Base-by-base conservation (phyloP, 805 yeast genomes). In the Metschnikowia henanensis region DNA sequence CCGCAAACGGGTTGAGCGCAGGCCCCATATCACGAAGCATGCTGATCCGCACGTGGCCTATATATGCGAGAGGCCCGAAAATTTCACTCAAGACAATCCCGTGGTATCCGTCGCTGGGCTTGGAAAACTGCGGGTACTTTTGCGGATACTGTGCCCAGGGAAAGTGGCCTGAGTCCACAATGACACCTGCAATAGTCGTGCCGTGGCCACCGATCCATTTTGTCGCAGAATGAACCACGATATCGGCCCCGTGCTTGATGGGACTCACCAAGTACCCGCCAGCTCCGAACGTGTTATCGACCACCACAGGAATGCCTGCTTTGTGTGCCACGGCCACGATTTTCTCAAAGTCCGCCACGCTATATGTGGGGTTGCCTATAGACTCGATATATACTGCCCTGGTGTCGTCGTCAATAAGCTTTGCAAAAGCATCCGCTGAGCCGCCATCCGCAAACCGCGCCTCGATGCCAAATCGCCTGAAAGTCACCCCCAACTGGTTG, bases 191-290 rank as follows among this genome's bases (percentile, higher is more conserved):
- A 65, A 91, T 83, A 34, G 97, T 88, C 44, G 87, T 89, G 62
- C 98, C 97, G 62, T 91, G 97, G 46, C 97, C 98, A 51, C 96
- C 96, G 55, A 91, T 91, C 97, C 97, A 92, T 68, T 91, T 91
- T 47, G 98, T 91, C 42, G 97, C 96, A 48, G 97, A 90, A 66
- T 91, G 96, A 17, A 86, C 86, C 26, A 92, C 85, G 52, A 91
- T 84, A 63, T 91, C 97, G 37, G 89, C 97, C 53, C 97, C 97
- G 59, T 79, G 85, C 51, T 86, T 86, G 54, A 91, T 68, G 50
- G 98, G 98, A 53, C 77, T 81, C 47, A 87, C 79, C 57, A 87
- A 79, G 73, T 70, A 90, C 39, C 97, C 97, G 66, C 96, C 97
- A 35, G 97, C 97, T 61, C 96, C 98, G 58, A 91, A 90, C 16